Evolutionary conservation across 345 rosid genomes (phyloP), one percentile per base, ranked within the genome.

Genomic region (Brassica carinata): DNA sequence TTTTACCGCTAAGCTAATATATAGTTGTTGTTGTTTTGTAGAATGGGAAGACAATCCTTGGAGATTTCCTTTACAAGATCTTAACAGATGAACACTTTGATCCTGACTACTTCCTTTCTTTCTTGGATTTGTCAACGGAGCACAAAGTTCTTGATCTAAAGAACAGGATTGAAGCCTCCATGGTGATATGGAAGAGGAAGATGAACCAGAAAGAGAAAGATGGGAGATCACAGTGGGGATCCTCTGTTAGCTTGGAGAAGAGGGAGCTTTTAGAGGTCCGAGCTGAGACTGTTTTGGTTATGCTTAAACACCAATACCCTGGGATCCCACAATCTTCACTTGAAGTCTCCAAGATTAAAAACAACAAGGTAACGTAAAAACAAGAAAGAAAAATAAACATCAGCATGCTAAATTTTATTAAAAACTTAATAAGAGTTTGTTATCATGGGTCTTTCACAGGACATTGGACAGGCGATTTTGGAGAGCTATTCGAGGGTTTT

Each of bases 121-220:
- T 84, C 58, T 78, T 91, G 89, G 97, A 95, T 83, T 69, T 95
- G 73, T 85, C 98, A 30, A 90, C 91, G 1, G 99, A 95, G 76
- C 89, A 93, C 84, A 86, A 85, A 62, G 92, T 95, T 8, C 87
- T 95, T 67, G 97, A 95, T 66, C 88, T 95, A 62, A 95, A 91
- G 90, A 86, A 95, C 82, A 88, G 93, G 83, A 91, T 95, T 11
- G 99, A 95, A 86, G 99, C 99, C 17, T 93, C 99, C 5, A 91
- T 93, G 59, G 85, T 93, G 63, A 95, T 95, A 23, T 95, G 98
- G 99, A 87, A 85, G 79, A 84, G 96, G 81, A 95, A 95, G 85
- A 80, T 95, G 94, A 68, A 82, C 78, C 91, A 85, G 1, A 82
- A 91, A 84, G 98, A 95, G 5, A 82, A 90, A 84, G 98, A 95